Evolutionary conservation across 345 rosid species (phyloP).

Genomic region (Bruguiera parviflora): DNA sequence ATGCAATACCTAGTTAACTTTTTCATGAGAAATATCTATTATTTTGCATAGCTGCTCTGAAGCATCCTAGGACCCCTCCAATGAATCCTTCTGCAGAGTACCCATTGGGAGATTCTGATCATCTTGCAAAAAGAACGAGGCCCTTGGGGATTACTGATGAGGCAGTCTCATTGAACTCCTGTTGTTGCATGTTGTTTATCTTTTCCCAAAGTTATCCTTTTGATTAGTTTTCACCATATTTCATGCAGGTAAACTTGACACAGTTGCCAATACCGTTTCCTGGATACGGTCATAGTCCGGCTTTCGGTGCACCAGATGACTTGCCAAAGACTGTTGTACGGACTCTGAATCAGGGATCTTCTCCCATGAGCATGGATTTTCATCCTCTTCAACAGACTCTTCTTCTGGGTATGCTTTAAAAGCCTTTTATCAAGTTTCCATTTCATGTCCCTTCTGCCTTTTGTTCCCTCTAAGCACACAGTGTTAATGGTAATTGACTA

Average conservation of each 20-base stretch:
- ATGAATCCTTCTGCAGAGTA: not conserved
- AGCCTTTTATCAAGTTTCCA: not conserved
- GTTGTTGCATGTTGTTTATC: conserved; percentile 3
- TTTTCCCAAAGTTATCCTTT: not conserved
- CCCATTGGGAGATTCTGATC: conserved; percentile 1
- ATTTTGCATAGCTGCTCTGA: conserved; percentile 1
- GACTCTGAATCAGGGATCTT: conserved; percentile 48
- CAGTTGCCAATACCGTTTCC: conserved; percentile 4
- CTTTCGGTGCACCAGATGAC: conserved; percentile 23
- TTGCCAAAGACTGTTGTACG: conserved; percentile 49
- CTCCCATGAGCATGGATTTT: conserved; percentile 72
- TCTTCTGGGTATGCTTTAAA: conserved; percentile 56
- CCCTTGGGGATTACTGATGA: conserved; percentile 12
- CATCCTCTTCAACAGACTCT: conserved; percentile 61
- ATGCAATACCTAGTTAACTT: not conserved
- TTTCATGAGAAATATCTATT: not conserved
- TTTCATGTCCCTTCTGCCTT: conserved; percentile 1
- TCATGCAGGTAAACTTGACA: conserved; percentile 24
- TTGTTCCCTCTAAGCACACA: not conserved
- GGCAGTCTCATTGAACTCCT: conserved; percentile 28
- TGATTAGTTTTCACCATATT: not conserved
- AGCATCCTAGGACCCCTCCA: conserved; percentile 5
- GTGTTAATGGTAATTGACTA: conserved; percentile 3
- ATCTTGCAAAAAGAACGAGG: conserved; percentile 4
- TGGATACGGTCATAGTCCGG: conserved; percentile 16